phyloP scores from a whole-genome alignment of 495 filamentous ascomycete species.

The Penicillium verhagenii region DNA sequence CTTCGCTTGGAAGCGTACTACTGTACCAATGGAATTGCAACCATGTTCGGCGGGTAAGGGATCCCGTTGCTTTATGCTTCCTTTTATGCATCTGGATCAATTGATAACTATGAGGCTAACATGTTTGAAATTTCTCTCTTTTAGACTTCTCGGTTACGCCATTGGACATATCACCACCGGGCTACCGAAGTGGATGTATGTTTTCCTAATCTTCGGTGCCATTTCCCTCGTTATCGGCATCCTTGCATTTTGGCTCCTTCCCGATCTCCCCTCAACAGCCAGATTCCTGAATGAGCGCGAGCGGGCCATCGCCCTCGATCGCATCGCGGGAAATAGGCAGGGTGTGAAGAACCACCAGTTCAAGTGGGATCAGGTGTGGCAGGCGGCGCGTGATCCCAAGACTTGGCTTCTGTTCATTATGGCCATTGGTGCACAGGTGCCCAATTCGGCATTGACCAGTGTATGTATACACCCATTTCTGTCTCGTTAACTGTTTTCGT shows the following conservation, averaged over 20 bases:
- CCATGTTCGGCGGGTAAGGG: slow-evolving; percentile 52
- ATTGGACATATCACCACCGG: slow-evolving; percentile 47
- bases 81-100: too few relatives aligned
- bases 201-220: slow-evolving; percentile 50
- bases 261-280: slow-evolving; percentile 45
- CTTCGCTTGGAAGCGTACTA: slow-evolving; percentile 55
- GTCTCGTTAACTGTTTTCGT: not conserved
- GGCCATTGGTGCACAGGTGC: slow-evolving; percentile 34
- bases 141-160: slow-evolving; percentile 54
- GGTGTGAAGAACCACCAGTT: slow-evolving; percentile 49
- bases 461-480: slow-evolving; percentile 20
- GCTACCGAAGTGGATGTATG: slow-evolving; percentile 47
- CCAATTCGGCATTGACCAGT: slow-evolving; percentile 41
- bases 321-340: slow-evolving; percentile 42
- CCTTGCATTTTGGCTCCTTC: slow-evolving; percentile 38
- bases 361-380: slow-evolving; percentile 49
- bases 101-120: not conserved
- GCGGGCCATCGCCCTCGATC: slow-evolving; percentile 41
- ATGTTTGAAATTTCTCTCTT: not conserved
- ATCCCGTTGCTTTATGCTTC: not conserved
- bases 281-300: slow-evolving; percentile 44
- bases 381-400: slow-evolving; percentile 47
- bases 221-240: slow-evolving; percentile 35
- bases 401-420: slow-evolving; percentile 47
- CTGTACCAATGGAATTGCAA: slow-evolving; percentile 55